Evolutionary conservation across 306 rosid species (phyloP).

Genomic region (Castanea sativa): DNA sequence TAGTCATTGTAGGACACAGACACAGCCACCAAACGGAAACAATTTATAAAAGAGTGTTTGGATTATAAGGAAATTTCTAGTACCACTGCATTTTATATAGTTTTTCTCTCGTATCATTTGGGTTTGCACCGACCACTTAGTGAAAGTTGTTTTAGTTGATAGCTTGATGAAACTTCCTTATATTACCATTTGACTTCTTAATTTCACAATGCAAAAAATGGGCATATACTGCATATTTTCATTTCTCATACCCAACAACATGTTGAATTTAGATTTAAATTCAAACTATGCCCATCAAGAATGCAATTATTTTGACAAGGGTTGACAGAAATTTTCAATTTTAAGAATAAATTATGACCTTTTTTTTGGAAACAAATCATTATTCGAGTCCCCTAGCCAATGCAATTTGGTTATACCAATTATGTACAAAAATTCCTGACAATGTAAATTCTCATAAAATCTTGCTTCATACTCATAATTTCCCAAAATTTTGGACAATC

Average conservation of each 20-base stretch:
- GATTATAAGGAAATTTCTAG: no score
- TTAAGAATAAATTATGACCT: not conserved
- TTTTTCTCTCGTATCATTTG: no score
- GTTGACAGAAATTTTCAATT: not conserved
- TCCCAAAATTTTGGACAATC: not conserved
- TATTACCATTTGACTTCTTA: conserved; percentile 8
- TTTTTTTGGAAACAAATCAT: not conserved
- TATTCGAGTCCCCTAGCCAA: not conserved
- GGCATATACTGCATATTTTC: not conserved
- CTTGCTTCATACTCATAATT: not conserved
- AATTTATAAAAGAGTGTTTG: no score
- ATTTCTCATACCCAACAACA: not conserved
- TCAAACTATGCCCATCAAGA: conserved; percentile 2
- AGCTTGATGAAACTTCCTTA: conserved; percentile 7
- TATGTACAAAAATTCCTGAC: not conserved
- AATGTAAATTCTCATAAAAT: no score
- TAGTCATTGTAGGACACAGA: no score
- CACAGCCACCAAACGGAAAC: no score
- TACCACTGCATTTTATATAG: no score
- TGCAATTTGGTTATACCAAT: not conserved
- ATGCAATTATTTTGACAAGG: no score
- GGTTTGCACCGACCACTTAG: no score
- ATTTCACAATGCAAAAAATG: not conserved
- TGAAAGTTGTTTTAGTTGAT: no score
- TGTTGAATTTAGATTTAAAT: not conserved